These are phyloP conservation scores for Alternaria sp. DNA, from an alignment of 2,329 filamentous ascomycete species.

Conservation along the genomic window DNA sequence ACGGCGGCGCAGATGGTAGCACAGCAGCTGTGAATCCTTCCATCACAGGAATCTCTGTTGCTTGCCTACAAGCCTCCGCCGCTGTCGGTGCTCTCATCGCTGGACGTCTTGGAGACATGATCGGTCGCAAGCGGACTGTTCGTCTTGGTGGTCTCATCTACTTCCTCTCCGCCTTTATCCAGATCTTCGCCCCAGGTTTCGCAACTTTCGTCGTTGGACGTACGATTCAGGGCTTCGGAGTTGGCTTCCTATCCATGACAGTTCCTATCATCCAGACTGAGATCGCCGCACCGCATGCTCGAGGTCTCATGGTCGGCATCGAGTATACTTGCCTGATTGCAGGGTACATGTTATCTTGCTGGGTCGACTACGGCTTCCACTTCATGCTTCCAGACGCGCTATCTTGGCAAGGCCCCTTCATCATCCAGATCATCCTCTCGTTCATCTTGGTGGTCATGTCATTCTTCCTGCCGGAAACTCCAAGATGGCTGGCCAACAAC, in stretches of 20 bases:
- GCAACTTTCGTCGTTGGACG: constrained; percentile 43
- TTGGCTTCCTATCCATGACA: constrained; percentile 46
- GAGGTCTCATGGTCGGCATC: constrained; percentile 51
- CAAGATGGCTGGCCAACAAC: constrained; percentile 52
- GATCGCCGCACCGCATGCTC: constrained; percentile 45
- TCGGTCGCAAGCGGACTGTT: constrained; percentile 47
- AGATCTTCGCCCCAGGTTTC: constrained; percentile 46
- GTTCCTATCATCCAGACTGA: constrained; percentile 48
- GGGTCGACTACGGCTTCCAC: constrained; percentile 50
- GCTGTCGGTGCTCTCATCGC: constrained; percentile 45
- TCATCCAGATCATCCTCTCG: constrained; percentile 43
- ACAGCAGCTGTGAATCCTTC: constrained; percentile 43
- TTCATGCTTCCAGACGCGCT: constrained; percentile 43
- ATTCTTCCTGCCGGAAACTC: constrained; percentile 49
- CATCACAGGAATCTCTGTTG: constrained; percentile 48
- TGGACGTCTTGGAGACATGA: constrained; percentile 46
- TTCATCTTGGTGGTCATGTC: constrained; percentile 46
- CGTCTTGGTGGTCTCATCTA: constrained; percentile 48
- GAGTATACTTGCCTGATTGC: constrained; percentile 48
- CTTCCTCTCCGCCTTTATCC: constrained; percentile 48
- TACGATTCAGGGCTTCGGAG: constrained; percentile 46
- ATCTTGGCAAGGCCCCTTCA: constrained; percentile 44
- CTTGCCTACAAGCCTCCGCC: constrained; percentile 47
- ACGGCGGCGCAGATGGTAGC: constrained; percentile 47
- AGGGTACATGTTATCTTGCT: constrained; percentile 50